These are phyloP conservation scores for Orychophragmus violaceus DNA, from an alignment of 345 rosid genomes.

Conservation along the genomic window DNA sequence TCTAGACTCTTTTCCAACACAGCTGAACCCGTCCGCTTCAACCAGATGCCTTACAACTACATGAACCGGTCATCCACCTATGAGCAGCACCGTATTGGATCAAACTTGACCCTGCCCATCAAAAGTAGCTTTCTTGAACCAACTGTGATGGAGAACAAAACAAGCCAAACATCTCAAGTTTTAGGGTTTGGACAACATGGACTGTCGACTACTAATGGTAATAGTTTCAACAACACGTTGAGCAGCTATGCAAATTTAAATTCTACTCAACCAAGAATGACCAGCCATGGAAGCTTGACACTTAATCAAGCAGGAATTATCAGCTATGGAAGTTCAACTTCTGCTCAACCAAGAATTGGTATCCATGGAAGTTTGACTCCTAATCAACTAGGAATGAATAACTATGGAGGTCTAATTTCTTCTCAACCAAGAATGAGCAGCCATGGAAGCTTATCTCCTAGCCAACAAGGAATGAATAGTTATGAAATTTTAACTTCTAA, in stretches of 20 bases:
- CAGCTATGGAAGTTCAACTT: neutral
- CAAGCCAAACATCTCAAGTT: slow-evolving; percentile 20
- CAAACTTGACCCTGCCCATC: slow-evolving; percentile 16
- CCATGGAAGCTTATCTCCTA: neutral
- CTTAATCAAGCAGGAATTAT: neutral
- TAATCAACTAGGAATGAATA: neutral
- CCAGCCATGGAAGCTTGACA: neutral
- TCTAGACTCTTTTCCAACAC: slow-evolving; percentile 26
- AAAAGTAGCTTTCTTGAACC: slow-evolving; percentile 7
- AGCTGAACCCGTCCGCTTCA: neutral
- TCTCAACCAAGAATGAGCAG: neutral
- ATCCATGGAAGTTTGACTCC: neutral
- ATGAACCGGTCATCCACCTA: slow-evolving; percentile 25
- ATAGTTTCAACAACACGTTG: slow-evolving; percentile 6
- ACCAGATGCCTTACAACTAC: slow-evolving; percentile 13
- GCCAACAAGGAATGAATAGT: neutral
- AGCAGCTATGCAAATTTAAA: slow-evolving; percentile 1
- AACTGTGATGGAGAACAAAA: neutral
- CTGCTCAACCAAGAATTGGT: neutral
- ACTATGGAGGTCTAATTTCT: neutral
- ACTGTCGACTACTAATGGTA: neutral
- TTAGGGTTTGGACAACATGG: slow-evolving; percentile 16
- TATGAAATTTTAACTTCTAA: neutral
- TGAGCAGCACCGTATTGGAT: slow-evolving; percentile 9
- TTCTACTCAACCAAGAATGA: neutral